Percentiles rank a stretch among this genome's conserved stretches.
Evolutionary conservation across 208 protist genomes (phyloP).

Genomic region (Hexamita inflata): DNA sequence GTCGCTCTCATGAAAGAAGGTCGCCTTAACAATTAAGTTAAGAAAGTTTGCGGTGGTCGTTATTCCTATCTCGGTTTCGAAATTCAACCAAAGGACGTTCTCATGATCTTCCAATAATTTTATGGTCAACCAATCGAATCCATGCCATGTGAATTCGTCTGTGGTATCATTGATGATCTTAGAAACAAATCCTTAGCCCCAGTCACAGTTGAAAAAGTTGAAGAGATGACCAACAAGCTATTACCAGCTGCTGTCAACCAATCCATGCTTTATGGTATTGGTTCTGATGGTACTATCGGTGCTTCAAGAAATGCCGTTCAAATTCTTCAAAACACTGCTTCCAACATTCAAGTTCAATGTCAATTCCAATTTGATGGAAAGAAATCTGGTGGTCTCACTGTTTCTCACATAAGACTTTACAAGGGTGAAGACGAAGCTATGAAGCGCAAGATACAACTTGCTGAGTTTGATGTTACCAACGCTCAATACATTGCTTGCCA

Average conservation of each 20-base stretch:
- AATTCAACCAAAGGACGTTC: slow-evolving; percentile 48
- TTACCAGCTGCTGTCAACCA: neutral
- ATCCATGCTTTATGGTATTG: slow-evolving; percentile 53
- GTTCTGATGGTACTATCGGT: slow-evolving; percentile 57
- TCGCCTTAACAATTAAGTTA: slow-evolving; percentile 5
- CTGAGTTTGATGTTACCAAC: slow-evolving; percentile 47
- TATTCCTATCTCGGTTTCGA: slow-evolving; percentile 55
- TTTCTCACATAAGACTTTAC: slow-evolving; percentile 57
- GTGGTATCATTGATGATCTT: slow-evolving; percentile 59
- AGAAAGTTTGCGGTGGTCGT: slow-evolving; percentile 45
- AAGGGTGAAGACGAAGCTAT: neutral
- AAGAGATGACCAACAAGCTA: neutral
- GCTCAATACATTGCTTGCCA: slow-evolving; percentile 57
- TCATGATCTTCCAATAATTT: slow-evolving; percentile 55
- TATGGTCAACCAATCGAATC: neutral
- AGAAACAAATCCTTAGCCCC: slow-evolving; percentile 29
- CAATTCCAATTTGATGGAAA: slow-evolving; percentile 58
- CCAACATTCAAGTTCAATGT: slow-evolving; percentile 43
- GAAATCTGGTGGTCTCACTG: slow-evolving; percentile 53
- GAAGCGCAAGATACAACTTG: slow-evolving; percentile 35
- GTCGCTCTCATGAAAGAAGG: slow-evolving; percentile 5
- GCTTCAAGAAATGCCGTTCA: slow-evolving; percentile 57
- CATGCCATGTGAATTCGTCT: slow-evolving; percentile 47
- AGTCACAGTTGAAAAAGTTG: neutral
- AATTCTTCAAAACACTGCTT: slow-evolving; percentile 48